Conservation (phyloP, 257 asterid species). For the Solanum ahanhuiri region DNA sequence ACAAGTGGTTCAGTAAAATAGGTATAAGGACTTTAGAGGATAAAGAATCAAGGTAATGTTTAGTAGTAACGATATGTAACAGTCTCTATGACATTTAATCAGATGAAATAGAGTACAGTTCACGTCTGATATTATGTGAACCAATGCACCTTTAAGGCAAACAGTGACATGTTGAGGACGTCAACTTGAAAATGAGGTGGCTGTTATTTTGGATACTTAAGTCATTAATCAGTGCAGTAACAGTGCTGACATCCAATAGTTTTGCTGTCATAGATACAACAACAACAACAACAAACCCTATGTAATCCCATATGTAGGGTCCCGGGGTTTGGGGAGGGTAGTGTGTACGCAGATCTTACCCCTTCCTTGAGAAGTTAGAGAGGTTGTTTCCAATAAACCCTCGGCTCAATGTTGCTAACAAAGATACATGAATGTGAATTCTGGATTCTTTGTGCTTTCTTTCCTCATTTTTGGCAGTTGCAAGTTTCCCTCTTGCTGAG, state of each 20-base stretch:
- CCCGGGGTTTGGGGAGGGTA: not conserved
- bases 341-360: not conserved
- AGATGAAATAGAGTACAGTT: not conserved
- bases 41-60: not conserved
- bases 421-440: not conserved
- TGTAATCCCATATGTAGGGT: not conserved
- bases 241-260: not conserved
- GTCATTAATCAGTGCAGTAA: not conserved
- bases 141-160: not conserved
- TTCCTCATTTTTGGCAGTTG: not conserved
- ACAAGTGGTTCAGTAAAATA: not conserved
- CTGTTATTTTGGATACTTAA: not conserved
- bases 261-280: not conserved
- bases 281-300: not conserved
- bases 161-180: not conserved
- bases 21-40: not conserved
- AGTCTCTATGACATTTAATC: not conserved
- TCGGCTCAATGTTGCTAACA: not conserved
- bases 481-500: not conserved
- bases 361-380: not conserved
- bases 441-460: not conserved
- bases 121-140: not conserved
- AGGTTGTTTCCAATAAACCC: not conserved
- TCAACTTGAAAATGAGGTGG: not conserved
- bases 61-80: not conserved